phyloP scores from a whole-genome alignment of 1,139 yeast genomes.

The Pichia sp. region DNA sequence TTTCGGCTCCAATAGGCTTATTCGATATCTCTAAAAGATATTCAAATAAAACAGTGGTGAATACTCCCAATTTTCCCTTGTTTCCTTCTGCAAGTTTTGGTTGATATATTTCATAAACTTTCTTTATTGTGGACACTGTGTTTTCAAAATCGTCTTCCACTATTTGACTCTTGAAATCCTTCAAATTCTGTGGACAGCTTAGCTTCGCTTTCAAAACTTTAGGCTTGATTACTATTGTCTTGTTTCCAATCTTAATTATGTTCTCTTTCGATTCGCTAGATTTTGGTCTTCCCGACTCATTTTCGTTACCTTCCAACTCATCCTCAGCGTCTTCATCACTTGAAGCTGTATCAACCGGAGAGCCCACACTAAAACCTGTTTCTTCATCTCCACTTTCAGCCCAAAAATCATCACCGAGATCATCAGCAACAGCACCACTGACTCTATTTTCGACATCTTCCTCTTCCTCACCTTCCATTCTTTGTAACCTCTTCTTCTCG shows the following conservation, averaged over 20 bases:
- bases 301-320: conserved; percentile 28
- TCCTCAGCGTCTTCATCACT: conserved; percentile 26
- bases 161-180: conserved; percentile 40
- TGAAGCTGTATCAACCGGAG: conserved; percentile 24
- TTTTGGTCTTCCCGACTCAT: conserved; percentile 17
- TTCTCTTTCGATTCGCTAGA: conserved; percentile 18
- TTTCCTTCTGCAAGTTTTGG: conserved; percentile 81
- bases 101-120: conserved; percentile 58
- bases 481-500: conserved; percentile 69
- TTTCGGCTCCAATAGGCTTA: conserved; percentile 16
- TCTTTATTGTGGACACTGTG: conserved; percentile 47
- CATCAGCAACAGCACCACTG: conserved; percentile 54
- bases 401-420: conserved; percentile 60
- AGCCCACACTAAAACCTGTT: conserved; percentile 33
- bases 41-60: conserved; percentile 61
- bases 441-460: conserved; percentile 34
- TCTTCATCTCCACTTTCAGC: conserved; percentile 50
- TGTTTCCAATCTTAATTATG: conserved; percentile 32
- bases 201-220: conserved; percentile 19
- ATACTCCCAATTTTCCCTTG: conserved; percentile 64
- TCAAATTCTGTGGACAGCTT: conserved; percentile 57
- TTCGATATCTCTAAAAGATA: conserved; percentile 48
- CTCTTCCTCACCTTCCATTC: conserved; percentile 70
- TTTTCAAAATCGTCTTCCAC: conserved; percentile 37
- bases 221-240: conserved; percentile 24